phyloP scores from a whole-genome alignment of 2,329 filamentous ascomycete genomes.

The Trichoderma sp. region DNA sequence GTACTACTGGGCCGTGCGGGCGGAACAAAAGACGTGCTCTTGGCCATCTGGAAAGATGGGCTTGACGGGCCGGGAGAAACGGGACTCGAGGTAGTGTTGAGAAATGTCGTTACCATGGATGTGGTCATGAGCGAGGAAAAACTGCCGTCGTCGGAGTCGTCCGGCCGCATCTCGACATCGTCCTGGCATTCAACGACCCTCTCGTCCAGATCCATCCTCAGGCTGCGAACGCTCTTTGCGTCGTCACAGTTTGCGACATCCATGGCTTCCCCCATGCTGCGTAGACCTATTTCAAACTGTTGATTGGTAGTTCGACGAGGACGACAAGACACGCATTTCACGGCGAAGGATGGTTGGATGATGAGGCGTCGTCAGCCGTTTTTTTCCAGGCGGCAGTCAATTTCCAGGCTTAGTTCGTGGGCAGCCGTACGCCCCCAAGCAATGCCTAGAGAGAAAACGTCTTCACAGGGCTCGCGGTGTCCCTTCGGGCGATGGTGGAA shows the following conservation, averaged over 20 bases:
- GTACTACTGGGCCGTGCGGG: slow-evolving; percentile 55
- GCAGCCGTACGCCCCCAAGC: slow-evolving; percentile 2
- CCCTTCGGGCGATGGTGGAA: not conserved
- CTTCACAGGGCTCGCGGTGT: slow-evolving; percentile 6
- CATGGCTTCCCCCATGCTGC: slow-evolving; percentile 18
- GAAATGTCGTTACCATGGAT: slow-evolving; percentile 36
- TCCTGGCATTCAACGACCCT: not conserved
- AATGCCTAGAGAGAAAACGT: not conserved
- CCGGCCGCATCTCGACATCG: slow-evolving; percentile 12
- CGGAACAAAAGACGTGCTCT: slow-evolving; percentile 37
- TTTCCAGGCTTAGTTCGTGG: not conserved
- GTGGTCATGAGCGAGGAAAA: slow-evolving; percentile 38
- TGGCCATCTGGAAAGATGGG: slow-evolving; percentile 48
- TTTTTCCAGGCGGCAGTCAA: not conserved
- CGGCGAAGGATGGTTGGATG: not conserved
- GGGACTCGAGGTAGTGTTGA: slow-evolving; percentile 49
- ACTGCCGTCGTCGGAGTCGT: slow-evolving; percentile 31
- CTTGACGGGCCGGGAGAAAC: slow-evolving; percentile 54
- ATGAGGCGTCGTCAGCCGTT: not conserved
- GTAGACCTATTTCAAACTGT: not conserved
- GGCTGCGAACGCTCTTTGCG: not conserved
- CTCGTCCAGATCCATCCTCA: slow-evolving; percentile 16
- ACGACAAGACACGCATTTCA: slow-evolving; percentile 16
- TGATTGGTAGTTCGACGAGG: slow-evolving; percentile 1
- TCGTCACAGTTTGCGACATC: slow-evolving; percentile 7